A percentile compares a stretch with the other conserved stretches of the same genome.
phyloP scores from a whole-genome alignment of 208 protist species.

The Leishmania lainsoni region DNA sequence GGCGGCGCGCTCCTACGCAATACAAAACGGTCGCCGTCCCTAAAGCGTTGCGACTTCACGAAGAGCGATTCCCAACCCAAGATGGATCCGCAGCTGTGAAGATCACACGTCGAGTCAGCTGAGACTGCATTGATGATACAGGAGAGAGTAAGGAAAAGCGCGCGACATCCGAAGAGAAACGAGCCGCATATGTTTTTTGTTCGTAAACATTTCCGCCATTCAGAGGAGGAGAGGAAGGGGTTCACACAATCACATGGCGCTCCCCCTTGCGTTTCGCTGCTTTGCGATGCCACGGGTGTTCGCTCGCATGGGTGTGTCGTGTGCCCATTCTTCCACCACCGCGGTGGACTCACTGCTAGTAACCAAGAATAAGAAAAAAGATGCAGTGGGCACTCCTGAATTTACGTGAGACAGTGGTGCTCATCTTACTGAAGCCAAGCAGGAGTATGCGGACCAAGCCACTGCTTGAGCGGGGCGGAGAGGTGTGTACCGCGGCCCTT shows the following conservation, averaged over 20 bases:
- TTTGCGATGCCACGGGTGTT: background rate
- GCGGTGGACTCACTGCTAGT: background rate
- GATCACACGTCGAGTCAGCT: background rate
- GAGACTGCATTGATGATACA: background rate
- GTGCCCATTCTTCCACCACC: no score
- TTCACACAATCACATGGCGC: background rate
- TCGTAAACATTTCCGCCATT: background rate
- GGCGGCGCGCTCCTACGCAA: background rate
- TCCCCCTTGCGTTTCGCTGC: background rate
- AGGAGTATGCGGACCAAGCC: conserved; percentile 50
- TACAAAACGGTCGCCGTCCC: background rate
- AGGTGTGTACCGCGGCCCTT: conserved; percentile 43
- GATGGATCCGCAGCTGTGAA: background rate
- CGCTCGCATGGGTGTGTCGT: background rate
- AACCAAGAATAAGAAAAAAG: background rate
- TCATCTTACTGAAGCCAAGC: conserved; percentile 48
- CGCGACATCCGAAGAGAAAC: background rate
- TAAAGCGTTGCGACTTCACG: background rate
- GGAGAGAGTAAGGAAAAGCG: background rate
- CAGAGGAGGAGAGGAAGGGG: background rate
- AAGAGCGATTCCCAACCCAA: background rate
- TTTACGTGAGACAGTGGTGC: background rate
- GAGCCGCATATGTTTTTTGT: background rate
- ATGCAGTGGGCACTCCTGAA: background rate
- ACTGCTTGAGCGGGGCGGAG: conserved; percentile 35